Evolutionary conservation across 768 basidiomycete species (phyloP), one percentile per base, ranked within the genome.

Genomic region (Austroboletus eburneus): DNA sequence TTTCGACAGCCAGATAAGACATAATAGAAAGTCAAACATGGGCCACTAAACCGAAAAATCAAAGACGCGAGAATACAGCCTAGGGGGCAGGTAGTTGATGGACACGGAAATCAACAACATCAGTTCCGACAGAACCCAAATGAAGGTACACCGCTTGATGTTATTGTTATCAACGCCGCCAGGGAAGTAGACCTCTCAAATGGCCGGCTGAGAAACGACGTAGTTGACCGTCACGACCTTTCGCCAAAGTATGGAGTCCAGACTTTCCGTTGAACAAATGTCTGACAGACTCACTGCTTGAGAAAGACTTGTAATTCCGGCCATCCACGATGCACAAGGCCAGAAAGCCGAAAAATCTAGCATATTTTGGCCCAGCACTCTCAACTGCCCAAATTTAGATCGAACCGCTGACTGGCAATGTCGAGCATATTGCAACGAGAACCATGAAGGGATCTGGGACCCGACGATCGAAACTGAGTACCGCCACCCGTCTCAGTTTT

Each of bases 311-410:
- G 92, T 91, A 34, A 81, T 76, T 55, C 92, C 94, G 0, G 92
- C 93, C 79, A 91, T 91, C 92, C 92, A 95, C n/a, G 91, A 91
- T 1, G 91, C 91, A 48, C 83, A 85, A 13, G 88, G 74, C 91
- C 91, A 91, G 65, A 69, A 93, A 91, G 1, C 89, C 91, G 52
- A 91, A 79, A 66, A 94, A 85, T 27, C 92, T 77, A 3, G 83
- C 90, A 57, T 89, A 83, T 56, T 88, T 90, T 5, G 83, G 83
- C 2, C 92, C 92, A 5, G 90, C 92, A 57, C 90, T 91, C 61
- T 91, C 91, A 14, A 90, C 91, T 1, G 91, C 88, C 92, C 92
- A 95, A 40, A 92, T 83, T 64, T 94, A 95, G 64, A 96, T 94
- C 8, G 91, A 93, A 3, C 92, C 92, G 45, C 87, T 89, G 42